Evolutionary conservation across 768 basidiomycete genomes (phyloP).

Genomic region (Gloeostereum incarnatum): DNA sequence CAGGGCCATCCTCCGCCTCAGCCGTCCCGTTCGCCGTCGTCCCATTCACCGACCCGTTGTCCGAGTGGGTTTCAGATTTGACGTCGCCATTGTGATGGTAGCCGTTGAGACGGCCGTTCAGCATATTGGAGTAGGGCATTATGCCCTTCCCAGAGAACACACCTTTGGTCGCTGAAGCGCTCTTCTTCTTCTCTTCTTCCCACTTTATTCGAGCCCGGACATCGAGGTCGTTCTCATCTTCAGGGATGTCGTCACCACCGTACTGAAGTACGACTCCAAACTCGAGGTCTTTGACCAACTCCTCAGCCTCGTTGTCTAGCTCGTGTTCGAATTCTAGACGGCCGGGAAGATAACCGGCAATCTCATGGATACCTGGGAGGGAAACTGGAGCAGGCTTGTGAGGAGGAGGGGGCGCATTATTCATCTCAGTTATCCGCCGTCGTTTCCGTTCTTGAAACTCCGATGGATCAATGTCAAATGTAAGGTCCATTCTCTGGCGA

Average conservation of each 20-base stretch:
- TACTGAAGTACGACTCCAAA: slow-evolving; percentile 84
- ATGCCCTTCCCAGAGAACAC: slow-evolving; percentile 25
- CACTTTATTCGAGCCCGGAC: slow-evolving; percentile 48
- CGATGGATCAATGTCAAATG: slow-evolving; percentile 67
- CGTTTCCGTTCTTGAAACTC: slow-evolving; percentile 89
- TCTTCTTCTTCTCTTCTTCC: slow-evolving; percentile 35
- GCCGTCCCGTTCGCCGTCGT: slow-evolving; percentile 36
- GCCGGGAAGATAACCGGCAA: slow-evolving; percentile 88
- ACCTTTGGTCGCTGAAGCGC: slow-evolving; percentile 9
- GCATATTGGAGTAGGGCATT: slow-evolving; percentile 31
- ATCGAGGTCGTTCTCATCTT: slow-evolving; percentile 72
- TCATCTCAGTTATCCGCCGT: slow-evolving; percentile 77
- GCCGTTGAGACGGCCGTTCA: slow-evolving; percentile 38
- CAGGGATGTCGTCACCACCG: slow-evolving; percentile 74
- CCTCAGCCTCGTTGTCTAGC: slow-evolving; percentile 93
- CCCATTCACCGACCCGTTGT: slow-evolving; percentile 35
- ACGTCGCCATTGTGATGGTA: slow-evolving; percentile 16
- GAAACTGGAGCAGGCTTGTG: slow-evolving; percentile 80
- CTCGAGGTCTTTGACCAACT: slow-evolving; percentile 90
- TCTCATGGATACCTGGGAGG: slow-evolving; percentile 85
- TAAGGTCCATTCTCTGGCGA: slow-evolving; percentile 38
- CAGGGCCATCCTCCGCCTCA: slow-evolving; percentile 50
- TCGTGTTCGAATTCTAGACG: slow-evolving; percentile 99
- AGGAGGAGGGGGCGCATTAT: slow-evolving; percentile 39
- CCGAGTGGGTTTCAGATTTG: not conserved